A percentile compares a stretch with the other conserved stretches of the same genome.
Evolutionary conservation across 371 early-diverging fungal species (phyloP).

Genomic region (Thermomucor indicae-seudaticae): DNA sequence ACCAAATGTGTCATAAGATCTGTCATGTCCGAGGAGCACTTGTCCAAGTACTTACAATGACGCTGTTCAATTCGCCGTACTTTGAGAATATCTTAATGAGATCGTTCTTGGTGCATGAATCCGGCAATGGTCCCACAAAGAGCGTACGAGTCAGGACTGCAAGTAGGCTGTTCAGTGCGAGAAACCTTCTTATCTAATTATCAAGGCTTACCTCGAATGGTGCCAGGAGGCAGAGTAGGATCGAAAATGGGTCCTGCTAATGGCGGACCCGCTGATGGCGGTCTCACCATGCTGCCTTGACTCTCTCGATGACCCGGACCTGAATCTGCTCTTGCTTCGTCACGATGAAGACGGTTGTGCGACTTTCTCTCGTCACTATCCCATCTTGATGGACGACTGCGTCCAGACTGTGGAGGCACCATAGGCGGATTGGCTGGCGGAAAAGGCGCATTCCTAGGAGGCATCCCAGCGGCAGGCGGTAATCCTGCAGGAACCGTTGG

Average conservation of each 20-base stretch:
- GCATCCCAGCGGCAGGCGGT: background rate
- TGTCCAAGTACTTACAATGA: conserved; percentile 27
- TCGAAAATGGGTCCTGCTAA: conserved; percentile 25
- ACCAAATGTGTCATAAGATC: too few relatives aligned
- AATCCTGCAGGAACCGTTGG: background rate
- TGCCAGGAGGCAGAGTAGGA: conserved; percentile 25
- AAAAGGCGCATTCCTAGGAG: background rate
- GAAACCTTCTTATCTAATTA: background rate
- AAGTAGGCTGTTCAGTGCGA: background rate
- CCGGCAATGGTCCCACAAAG: conserved; percentile 46
- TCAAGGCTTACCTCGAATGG: conserved; percentile 33
- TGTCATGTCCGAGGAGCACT: too few relatives aligned
- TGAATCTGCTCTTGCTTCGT: background rate
- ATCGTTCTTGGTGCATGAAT: conserved; percentile 27
- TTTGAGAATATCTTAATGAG: conserved; percentile 26
- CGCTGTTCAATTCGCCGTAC: conserved; percentile 38
- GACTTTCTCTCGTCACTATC: background rate
- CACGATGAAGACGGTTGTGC: background rate
- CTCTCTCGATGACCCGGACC: background rate
- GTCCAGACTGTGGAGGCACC: conserved; percentile 1
- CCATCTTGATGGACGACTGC: conserved; percentile 10
- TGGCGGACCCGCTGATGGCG: background rate
- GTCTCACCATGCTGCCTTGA: background rate
- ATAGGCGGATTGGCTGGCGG: conserved; percentile 1
- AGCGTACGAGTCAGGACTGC: conserved; percentile 43